phyloP scores from a whole-genome alignment of 2,329 filamentous ascomycete genomes.

The Fusarium xyrophilum region DNA sequence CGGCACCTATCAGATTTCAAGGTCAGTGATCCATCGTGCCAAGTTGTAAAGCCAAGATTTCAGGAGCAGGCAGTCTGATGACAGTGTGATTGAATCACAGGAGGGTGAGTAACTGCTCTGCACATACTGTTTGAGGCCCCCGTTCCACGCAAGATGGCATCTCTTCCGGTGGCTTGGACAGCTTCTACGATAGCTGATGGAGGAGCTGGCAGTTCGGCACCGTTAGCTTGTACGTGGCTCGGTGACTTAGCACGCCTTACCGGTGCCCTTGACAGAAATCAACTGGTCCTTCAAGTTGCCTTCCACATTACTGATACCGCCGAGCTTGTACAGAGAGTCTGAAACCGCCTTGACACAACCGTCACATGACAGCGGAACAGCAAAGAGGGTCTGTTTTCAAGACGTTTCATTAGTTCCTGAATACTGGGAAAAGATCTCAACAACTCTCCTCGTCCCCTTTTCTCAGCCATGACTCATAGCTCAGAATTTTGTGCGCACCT shows the following conservation, averaged over 20 bases:
- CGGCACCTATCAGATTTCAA: slow-evolving; percentile 63
- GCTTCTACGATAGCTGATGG: slow-evolving; percentile 89
- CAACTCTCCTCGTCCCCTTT: slow-evolving; percentile 38
- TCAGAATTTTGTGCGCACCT: slow-evolving; percentile 48
- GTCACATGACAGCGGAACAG: slow-evolving; percentile 92
- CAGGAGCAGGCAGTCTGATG: not conserved
- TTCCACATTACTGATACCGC: slow-evolving; percentile 82
- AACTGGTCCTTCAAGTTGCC: slow-evolving; percentile 84
- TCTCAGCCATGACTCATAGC: slow-evolving; percentile 33
- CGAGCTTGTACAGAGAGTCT: slow-evolving; percentile 75
- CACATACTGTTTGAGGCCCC: slow-evolving; percentile 82
- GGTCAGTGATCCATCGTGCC: slow-evolving; percentile 8
- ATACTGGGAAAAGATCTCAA: slow-evolving; percentile 16
- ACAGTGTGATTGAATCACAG: not conserved
- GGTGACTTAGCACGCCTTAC: slow-evolving; percentile 50
- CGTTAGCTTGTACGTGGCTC: slow-evolving; percentile 16
- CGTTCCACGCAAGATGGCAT: slow-evolving; percentile 91
- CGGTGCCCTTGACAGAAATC: slow-evolving; percentile 83
- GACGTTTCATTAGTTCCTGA: slow-evolving; percentile 47
- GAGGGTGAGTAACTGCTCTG: slow-evolving; percentile 11
- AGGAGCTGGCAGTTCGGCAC: slow-evolving; percentile 60
- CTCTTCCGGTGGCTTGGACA: slow-evolving; percentile 87
- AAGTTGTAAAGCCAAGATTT: not conserved
- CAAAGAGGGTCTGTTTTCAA: slow-evolving; percentile 79
- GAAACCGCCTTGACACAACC: slow-evolving; percentile 88